These are phyloP conservation scores for Brassica incana DNA, from an alignment of 345 rosid species.

Conservation along the genomic window DNA sequence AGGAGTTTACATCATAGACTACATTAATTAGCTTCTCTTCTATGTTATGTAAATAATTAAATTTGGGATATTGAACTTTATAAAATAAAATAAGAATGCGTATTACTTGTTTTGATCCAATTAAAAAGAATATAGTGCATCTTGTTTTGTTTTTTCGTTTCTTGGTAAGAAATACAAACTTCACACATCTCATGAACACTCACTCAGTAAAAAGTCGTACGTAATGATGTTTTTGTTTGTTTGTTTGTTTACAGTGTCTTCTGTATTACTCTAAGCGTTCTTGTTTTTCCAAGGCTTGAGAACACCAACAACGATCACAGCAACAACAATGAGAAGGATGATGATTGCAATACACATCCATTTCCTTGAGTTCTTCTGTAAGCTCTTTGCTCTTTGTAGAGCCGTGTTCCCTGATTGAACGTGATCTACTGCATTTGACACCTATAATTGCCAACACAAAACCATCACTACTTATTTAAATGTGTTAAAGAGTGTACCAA, in stretches of 20 bases:
- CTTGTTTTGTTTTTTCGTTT: not conserved
- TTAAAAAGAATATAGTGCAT: conserved; percentile 26
- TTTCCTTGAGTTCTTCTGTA: conserved; percentile 81
- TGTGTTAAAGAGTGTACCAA: not conserved
- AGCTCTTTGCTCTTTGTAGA: conserved; percentile 74
- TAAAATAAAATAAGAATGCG: not conserved
- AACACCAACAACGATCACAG: conserved; percentile 68
- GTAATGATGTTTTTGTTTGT: too few relatives aligned
- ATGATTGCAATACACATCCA: conserved; percentile 93
- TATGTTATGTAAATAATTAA: not conserved
- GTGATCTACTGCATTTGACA: conserved; percentile 87
- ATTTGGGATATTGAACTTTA: not conserved
- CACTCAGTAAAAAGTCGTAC: not conserved
- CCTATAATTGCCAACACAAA: conserved; percentile 42
- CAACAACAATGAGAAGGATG: conserved; percentile 76
- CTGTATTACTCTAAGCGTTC: conserved; percentile 42
- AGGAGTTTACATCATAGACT: not conserved
- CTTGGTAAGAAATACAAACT: conserved; percentile 3
- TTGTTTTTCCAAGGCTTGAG: conserved; percentile 81
- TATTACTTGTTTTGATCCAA: conserved; percentile 8
- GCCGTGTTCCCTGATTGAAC: conserved; percentile 84
- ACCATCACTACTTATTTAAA: not conserved
- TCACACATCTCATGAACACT: conserved; percentile 22
- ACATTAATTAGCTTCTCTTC: not conserved
- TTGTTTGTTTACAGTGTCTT: conserved; percentile 3